A percentile compares a stretch with the other conserved stretches of the same genome.
Conservation (phyloP, 2,329 filamentous ascomycete genomes). For the Cytospora schulzeri region DNA sequence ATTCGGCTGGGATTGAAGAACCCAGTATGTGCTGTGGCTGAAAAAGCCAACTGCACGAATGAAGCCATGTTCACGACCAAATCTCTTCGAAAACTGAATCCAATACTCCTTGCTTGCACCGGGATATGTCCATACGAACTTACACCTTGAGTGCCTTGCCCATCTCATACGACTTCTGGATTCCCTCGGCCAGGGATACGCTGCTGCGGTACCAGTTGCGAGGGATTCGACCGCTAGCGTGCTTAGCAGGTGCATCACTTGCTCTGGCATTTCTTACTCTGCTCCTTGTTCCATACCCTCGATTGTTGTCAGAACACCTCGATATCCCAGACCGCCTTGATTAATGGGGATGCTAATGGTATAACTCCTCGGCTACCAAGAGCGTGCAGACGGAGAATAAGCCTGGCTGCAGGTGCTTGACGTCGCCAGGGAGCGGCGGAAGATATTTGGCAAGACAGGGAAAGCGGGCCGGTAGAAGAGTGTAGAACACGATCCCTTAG, state of each 20-base stretch:
- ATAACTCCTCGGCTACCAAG: too few relatives aligned
- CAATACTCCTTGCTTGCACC: background rate
- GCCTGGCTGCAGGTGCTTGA: too few relatives aligned
- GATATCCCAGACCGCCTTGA: conserved; percentile 44
- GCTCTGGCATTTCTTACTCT: too few relatives aligned
- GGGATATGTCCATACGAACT: background rate
- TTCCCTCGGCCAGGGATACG: conserved; percentile 43
- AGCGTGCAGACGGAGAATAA: too few relatives aligned
- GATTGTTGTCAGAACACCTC: conserved; percentile 42
- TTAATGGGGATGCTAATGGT: conserved; percentile 37
- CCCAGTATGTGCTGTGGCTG: conserved; percentile 50
- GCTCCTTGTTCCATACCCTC: too few relatives aligned
- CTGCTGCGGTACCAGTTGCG: conserved; percentile 42
- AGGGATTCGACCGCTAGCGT: background rate
- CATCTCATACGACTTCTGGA: conserved; percentile 34
- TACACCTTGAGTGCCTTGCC: conserved; percentile 12
- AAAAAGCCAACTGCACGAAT: background rate
- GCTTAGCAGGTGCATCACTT: background rate
- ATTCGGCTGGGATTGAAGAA: conserved; percentile 44
- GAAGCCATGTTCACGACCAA: background rate
- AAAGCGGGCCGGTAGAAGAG: too few relatives aligned
- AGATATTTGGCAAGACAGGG: too few relatives aligned
- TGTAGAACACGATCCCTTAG: too few relatives aligned
- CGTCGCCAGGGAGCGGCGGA: too few relatives aligned
- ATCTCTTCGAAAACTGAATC: background rate